These are phyloP conservation scores for Hanseniaspora sp. DNA, from an alignment of 1,139 yeast genomes.

Conservation along the genomic window DNA sequence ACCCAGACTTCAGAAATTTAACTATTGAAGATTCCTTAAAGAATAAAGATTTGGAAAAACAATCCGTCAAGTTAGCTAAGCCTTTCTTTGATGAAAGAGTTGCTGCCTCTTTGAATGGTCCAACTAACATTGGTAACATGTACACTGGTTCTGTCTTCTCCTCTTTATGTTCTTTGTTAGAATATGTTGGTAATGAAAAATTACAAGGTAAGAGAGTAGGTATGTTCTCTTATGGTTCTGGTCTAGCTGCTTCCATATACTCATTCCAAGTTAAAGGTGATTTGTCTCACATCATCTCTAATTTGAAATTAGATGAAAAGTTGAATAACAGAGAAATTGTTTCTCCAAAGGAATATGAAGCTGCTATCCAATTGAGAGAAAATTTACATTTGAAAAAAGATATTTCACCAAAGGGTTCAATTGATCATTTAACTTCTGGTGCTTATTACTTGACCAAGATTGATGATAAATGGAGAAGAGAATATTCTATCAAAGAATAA, in stretches of 20 bases:
- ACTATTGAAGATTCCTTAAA: conserved; percentile 55
- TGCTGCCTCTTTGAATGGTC: conserved; percentile 68
- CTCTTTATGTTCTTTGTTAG: conserved; percentile 69
- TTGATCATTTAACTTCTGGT: conserved; percentile 60
- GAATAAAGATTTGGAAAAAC: conserved; percentile 75
- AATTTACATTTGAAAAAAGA: conserved; percentile 64
- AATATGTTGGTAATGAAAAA: conserved; percentile 59
- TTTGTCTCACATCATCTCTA: conserved; percentile 52
- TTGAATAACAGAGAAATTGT: conserved; percentile 55
- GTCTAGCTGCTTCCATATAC: conserved; percentile 84
- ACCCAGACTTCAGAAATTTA: conserved; percentile 33
- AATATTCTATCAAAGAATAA: conserved; percentile 52
- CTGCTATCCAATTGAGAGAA: conserved; percentile 77
- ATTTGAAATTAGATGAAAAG: conserved; percentile 57
- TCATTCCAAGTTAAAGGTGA: conserved; percentile 76
- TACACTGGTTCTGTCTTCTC: conserved; percentile 93
- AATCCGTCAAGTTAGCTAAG: conserved; percentile 71
- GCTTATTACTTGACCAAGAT: conserved; percentile 74
- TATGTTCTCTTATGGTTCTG: conserved; percentile 94
- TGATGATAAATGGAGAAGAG: conserved; percentile 83
- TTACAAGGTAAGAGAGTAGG: conserved; percentile 81
- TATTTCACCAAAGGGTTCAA: conserved; percentile 67
- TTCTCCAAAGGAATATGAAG: conserved; percentile 73
- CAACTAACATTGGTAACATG: conserved; percentile 98
- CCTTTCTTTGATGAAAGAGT: conserved; percentile 59